Base-by-base conservation (phyloP, 1,139 yeast genomes). In the Debaryomycetaceae sp. region DNA sequence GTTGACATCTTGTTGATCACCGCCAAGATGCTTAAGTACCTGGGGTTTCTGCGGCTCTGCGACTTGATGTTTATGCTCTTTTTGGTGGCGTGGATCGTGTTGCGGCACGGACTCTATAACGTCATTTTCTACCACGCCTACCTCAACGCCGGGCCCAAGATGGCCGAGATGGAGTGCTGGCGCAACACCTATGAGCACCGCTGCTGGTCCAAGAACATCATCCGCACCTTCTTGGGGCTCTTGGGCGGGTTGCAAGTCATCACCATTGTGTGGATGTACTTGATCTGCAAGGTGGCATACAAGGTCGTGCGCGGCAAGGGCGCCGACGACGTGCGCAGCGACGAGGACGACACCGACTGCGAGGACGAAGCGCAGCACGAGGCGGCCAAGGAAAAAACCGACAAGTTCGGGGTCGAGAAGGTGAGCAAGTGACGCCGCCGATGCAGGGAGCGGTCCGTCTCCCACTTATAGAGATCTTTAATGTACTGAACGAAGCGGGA, bases 311-410 rank as follows among this genome's bases (percentile, higher is more conserved):
- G 69, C 5, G 96, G 96, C 4, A 66, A 61, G 14, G 76, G 78
- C 21, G 84, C 83, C 2, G 96, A 88, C 52, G 83, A 82, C 37
- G 81, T 94, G 43, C 77, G 94, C 51, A 89, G 85, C 48, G 91
- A 82, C 28, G 83, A 75, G 32, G 65, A 58, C 29, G 67, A 60
- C 29, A 52, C 59, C 16, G 65, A 56, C 18, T 51, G 42, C 4
- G 68, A 58, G 29, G 48, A 37, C 15, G 48, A 41, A 10, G 31
- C 23, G 9, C 26, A 30, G 17, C 22, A 26, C 18, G 25, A 27
- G 15, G 37, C 22, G 3, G 32, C 28, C 13, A 34, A 22, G 5
- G 34, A 31, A 13, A 25, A 24, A 7, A 29, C 20, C 17, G 18
- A 23, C 12, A 23, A 23, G 7, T 8, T n/a, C n/a, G n/a, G n/a